These are phyloP conservation scores for Scorias spongiosa DNA, from an alignment of 2,329 filamentous ascomycete genomes.

Conservation along the genomic window DNA sequence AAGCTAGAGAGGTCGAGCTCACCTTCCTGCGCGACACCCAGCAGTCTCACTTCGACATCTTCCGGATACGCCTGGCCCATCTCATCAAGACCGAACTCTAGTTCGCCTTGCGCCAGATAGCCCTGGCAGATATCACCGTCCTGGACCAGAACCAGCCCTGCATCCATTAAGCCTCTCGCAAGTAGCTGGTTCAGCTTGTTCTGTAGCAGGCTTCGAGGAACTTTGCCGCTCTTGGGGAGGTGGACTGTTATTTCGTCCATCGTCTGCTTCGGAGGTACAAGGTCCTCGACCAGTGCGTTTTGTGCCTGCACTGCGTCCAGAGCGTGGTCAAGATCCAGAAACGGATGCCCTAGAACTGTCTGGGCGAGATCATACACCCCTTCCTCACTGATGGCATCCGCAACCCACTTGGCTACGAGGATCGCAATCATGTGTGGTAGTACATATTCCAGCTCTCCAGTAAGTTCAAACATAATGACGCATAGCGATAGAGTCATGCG, in stretches of 20 bases:
- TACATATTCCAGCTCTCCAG: constrained; percentile 42
- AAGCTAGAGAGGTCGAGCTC: constrained; percentile 33
- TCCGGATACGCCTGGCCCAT: constrained; percentile 19
- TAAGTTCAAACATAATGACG: constrained; percentile 48
- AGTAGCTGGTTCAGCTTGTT: constrained; percentile 34
- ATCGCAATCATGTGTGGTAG: constrained; percentile 46
- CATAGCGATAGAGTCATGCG: constrained; percentile 44
- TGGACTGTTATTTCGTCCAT: constrained; percentile 42
- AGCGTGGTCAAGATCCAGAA: constrained; percentile 38
- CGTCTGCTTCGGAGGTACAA: constrained; percentile 38
- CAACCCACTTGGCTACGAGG: constrained; percentile 43
- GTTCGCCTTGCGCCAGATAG: constrained; percentile 39
- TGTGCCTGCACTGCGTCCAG: constrained; percentile 27
- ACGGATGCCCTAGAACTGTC: constrained; percentile 42
- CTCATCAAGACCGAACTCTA: constrained; percentile 34
- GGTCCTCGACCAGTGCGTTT: constrained; percentile 26
- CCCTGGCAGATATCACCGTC: constrained; percentile 34
- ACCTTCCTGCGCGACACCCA: constrained; percentile 21
- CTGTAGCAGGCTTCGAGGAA: constrained; percentile 26
- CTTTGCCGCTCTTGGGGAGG: constrained; percentile 29
- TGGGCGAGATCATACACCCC: constrained; percentile 47
- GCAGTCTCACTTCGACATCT: constrained; percentile 23
- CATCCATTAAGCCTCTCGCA: constrained; percentile 39
- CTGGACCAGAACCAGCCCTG: constrained; percentile 41
- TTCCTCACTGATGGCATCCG: constrained; percentile 37